These are phyloP conservation scores for Plasmopara viticola DNA, from an alignment of 352 stramenopile species.

Conservation along the genomic window DNA sequence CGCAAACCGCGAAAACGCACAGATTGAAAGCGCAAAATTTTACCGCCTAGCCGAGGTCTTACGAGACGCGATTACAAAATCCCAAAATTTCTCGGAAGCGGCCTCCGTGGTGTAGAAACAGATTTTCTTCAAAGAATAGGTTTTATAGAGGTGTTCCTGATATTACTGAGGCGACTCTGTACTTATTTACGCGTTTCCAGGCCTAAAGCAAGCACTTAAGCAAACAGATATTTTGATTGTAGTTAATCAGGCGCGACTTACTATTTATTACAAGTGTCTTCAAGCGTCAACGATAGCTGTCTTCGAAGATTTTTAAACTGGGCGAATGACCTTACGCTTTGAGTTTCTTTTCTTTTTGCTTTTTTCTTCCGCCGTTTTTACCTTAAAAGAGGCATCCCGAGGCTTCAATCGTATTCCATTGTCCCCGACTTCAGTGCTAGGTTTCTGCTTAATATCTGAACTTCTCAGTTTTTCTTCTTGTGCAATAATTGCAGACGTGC, in stretches of 20 bases:
- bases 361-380: too few relatives aligned
- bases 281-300: too few relatives aligned
- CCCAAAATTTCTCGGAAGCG: constrained; percentile 22
- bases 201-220: constrained; percentile 7
- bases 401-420: too few relatives aligned
- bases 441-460: too few relatives aligned
- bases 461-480: too few relatives aligned
- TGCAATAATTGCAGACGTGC: neutral
- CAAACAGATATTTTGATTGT: constrained; percentile 20
- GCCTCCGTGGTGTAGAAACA: constrained; percentile 36
- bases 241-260: constrained; percentile 9
- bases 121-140: neutral
- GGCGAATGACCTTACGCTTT: too few relatives aligned
- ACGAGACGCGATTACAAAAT: constrained; percentile 38
- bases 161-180: neutral
- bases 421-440: too few relatives aligned
- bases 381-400: too few relatives aligned
- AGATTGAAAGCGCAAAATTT: constrained; percentile 51
- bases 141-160: neutral
- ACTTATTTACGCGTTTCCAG: neutral
- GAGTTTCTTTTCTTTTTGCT: too few relatives aligned
- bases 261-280: too few relatives aligned
- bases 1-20: constrained; percentile 34
- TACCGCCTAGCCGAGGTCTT: constrained; percentile 54
- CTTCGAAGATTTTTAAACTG: too few relatives aligned